A percentile compares a stretch with the other conserved stretches of the same genome.
These are phyloP conservation scores for Exophiala oligosperma DNA, from an alignment of 2,329 filamentous ascomycete species.

Conservation along the genomic window DNA sequence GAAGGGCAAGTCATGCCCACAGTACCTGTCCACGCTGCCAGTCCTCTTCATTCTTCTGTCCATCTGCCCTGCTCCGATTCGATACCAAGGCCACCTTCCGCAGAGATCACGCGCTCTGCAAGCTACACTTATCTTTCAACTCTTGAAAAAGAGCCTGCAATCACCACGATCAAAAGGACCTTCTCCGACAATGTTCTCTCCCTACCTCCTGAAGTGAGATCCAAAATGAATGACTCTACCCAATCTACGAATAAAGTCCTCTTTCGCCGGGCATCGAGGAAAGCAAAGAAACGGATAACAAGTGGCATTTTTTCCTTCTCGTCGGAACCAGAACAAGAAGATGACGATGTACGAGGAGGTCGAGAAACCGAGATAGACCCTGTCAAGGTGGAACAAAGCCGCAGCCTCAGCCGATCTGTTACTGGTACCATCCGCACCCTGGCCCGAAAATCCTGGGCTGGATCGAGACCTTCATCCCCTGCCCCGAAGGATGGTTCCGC, in stretches of 20 bases:
- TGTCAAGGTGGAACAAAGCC: conserved; percentile 37
- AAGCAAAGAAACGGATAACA: conserved; percentile 34
- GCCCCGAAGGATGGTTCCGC: conserved; percentile 34
- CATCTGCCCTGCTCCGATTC: conserved; percentile 7
- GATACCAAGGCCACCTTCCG: conserved; percentile 2
- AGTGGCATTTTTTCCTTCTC: conserved; percentile 39
- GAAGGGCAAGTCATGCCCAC: conserved; percentile 22
- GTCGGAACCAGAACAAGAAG: conserved; percentile 29
- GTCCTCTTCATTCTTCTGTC: conserved; percentile 14
- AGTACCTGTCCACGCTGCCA: conserved; percentile 21
- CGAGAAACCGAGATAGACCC: conserved; percentile 13
- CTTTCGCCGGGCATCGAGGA: conserved; percentile 28
- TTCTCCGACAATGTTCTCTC: conserved; percentile 51
- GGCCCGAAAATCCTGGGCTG: conserved; percentile 53
- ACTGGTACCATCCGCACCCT: conserved; percentile 53
- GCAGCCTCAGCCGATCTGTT: conserved; percentile 45
- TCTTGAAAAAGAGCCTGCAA: conserved; percentile 35
- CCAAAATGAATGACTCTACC: conserved; percentile 19
- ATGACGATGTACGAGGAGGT: conserved; percentile 32
- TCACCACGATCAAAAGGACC: conserved; percentile 48
- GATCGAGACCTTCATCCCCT: conserved; percentile 50
- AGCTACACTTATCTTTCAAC: conserved; percentile 59
- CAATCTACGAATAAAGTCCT: conserved; percentile 26
- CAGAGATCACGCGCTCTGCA: conserved; percentile 52
- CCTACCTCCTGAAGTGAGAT: conserved; percentile 35